Conservation (phyloP, 73 alveolate species). For the Symbiodinium natans region DNA sequence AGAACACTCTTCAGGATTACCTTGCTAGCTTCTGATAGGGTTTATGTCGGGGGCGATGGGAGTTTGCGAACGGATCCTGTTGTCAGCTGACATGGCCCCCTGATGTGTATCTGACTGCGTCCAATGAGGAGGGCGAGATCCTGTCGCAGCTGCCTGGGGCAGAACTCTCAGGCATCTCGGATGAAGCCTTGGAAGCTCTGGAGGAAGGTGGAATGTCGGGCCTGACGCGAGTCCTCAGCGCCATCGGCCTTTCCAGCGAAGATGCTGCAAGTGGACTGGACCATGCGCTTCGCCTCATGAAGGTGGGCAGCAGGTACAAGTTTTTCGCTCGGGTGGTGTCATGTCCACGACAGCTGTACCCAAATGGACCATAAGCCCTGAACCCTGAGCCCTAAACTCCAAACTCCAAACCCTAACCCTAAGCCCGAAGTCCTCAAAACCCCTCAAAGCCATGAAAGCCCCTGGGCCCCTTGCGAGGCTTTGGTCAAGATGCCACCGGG, state of each 20-base stretch:
- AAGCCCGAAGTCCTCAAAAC: no score
- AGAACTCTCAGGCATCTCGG: constrained; percentile 79
- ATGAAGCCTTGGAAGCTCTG: constrained; percentile 76
- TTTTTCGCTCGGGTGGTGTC: no score
- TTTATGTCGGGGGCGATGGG: no score
- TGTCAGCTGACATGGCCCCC: no score
- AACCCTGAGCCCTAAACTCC: neutral
- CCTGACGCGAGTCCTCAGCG: constrained; percentile 59
- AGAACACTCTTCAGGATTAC: no score
- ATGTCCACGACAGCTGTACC: neutral
- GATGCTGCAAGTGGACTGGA: constrained; percentile 33
- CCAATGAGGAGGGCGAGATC: constrained; percentile 46
- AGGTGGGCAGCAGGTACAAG: neutral
- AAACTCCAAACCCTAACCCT: no score
- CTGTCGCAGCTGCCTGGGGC: constrained; percentile 59
- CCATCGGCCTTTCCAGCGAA: constrained; percentile 52
- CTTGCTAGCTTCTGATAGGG: no score
- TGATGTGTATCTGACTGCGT: no score
- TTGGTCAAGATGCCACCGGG: constrained; percentile 75
- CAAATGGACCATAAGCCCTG: no score
- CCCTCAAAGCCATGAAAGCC: neutral
- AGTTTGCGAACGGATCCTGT: no score
- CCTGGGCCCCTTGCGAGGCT: neutral
- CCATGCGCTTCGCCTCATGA: constrained; percentile 82
- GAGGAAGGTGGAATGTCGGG: constrained; percentile 36